Evolutionary conservation across 1,139 yeast genomes (phyloP).

Genomic region (Saccharomyces pastorianus): DNA sequence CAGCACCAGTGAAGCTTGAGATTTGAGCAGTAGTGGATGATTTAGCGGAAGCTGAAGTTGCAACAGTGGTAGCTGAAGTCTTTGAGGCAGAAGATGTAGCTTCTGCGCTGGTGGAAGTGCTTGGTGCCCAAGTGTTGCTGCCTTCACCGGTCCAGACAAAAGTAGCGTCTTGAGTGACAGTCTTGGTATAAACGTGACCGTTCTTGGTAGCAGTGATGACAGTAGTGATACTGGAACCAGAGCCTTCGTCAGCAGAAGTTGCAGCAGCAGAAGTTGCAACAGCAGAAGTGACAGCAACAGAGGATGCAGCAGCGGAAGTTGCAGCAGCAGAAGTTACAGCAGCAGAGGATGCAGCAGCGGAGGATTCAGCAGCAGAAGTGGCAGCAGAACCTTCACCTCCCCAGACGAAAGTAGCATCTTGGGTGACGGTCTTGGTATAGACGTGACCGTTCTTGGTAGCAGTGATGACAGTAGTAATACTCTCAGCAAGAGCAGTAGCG

Average conservation of each 20-base stretch:
- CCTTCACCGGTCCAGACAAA: conserved; percentile 7
- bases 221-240: conserved; percentile 11
- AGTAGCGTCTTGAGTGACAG: conserved; percentile 7
- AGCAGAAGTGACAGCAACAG: conserved; percentile 3
- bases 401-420: conserved; percentile 7
- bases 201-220: conserved; percentile 14
- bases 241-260: conserved; percentile 11
- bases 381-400: background rate
- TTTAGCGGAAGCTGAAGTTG: background rate
- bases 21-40: background rate
- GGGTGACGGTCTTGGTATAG: conserved; percentile 6
- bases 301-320: conserved; percentile 20
- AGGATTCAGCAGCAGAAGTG: conserved; percentile 3
- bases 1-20: background rate
- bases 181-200: conserved; percentile 7
- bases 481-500: conserved; percentile 7
- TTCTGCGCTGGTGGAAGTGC: conserved; percentile 2
- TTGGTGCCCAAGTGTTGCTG: background rate
- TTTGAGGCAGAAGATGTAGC: conserved; percentile 5
- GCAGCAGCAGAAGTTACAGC: conserved; percentile 28
- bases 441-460: conserved; percentile 7
- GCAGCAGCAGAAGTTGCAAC: conserved; percentile 18
- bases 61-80: background rate
- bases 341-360: background rate
- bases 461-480: conserved; percentile 5